Evolutionary conservation across 768 basidiomycete species (phyloP).

Genomic region (Myochromella boudieri): DNA sequence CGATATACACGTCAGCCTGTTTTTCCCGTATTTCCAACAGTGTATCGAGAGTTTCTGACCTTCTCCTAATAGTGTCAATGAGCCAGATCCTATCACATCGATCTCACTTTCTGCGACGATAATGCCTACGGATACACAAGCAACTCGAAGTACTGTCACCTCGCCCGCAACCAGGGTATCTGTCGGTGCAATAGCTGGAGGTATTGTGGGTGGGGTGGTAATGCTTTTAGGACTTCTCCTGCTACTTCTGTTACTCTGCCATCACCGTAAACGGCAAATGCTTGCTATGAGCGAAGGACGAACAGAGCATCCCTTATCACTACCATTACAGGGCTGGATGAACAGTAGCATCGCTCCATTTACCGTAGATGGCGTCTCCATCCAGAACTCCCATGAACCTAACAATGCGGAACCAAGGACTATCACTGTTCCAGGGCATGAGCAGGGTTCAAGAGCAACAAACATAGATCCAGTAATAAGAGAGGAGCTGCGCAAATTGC

Average conservation of each 20-base stretch:
- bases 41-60: background rate
- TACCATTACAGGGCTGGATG: background rate
- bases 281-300: background rate
- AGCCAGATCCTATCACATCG: background rate
- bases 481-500: background rate
- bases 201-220: slow-evolving; percentile 9
- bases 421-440: background rate
- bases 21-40: background rate
- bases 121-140: background rate
- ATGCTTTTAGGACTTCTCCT: slow-evolving; percentile 4
- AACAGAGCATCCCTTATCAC: background rate
- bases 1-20: slow-evolving; percentile 36
- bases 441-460: background rate
- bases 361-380: background rate
- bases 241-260: slow-evolving; percentile 4
- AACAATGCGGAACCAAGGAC: background rate
- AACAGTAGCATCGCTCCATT: background rate
- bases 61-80: background rate
- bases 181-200: slow-evolving; percentile 13
- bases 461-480: background rate
- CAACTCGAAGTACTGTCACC: too few relatives aligned
- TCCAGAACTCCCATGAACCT: background rate
- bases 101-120: background rate
- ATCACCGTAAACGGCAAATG: background rate
- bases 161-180: background rate